Percentiles rank a stretch among this genome's conserved stretches.
Evolutionary conservation across 805 yeast genomes (phyloP).

Genomic region (Suhomyces faveliae): DNA sequence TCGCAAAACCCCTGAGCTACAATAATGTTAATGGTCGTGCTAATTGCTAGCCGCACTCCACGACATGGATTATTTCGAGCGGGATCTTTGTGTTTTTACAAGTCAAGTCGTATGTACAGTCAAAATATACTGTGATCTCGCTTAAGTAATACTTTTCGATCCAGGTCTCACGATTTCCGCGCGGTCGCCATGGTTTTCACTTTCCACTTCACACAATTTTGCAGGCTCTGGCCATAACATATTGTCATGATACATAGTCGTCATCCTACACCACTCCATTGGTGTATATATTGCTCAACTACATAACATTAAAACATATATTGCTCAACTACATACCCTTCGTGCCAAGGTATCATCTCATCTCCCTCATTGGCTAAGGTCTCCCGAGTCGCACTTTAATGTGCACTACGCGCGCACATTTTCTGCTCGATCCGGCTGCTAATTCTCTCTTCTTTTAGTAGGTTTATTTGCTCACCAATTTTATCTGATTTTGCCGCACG

Average conservation of each 20-base stretch:
- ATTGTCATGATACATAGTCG: too few relatives aligned
- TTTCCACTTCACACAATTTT: background rate
- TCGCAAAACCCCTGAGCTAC: too few relatives aligned
- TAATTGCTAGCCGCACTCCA: background rate
- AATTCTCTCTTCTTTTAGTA: background rate
- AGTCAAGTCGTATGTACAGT: background rate
- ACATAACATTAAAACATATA: too few relatives aligned
- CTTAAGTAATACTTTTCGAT: background rate
- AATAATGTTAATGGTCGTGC: background rate
- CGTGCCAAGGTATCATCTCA: too few relatives aligned
- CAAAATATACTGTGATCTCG: background rate
- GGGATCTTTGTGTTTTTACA: too few relatives aligned
- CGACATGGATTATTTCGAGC: too few relatives aligned
- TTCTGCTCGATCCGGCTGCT: background rate
- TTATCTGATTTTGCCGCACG: background rate
- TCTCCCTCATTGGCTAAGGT: background rate
- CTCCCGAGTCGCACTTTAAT: conserved; percentile 1
- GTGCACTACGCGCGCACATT: conserved; percentile 1
- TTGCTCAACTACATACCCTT: too few relatives aligned
- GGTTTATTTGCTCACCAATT: conserved; percentile 3
- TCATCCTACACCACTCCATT: too few relatives aligned
- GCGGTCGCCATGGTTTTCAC: background rate
- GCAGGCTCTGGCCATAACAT: background rate
- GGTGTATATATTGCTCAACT: too few relatives aligned
- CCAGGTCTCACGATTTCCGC: background rate